Base-by-base conservation (phyloP, 768 basidiomycete species). In the Trametes punicea region DNA sequence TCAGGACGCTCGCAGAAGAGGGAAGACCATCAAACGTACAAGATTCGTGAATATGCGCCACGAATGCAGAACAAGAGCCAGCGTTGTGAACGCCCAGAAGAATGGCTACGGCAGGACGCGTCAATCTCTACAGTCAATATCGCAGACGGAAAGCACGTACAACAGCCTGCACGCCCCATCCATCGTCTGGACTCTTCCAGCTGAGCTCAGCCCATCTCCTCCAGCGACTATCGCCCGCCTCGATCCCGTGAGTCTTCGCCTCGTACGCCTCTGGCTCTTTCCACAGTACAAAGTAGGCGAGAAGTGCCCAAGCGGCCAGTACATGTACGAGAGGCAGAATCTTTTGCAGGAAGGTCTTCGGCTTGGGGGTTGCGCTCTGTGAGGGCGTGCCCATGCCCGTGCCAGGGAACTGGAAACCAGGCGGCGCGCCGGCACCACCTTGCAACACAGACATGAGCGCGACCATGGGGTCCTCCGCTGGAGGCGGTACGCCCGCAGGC, bases 41-140 rank as follows among this genome's bases (percentile, higher is more conserved):
- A 85, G 79, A 55, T 84, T 82, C 11, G 77, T 79, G 65, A 88
- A 84, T 70, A 92, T 81, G 51, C 84, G 82, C 61, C 84, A 64
- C 8, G 90, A 89, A 62, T 91, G 88, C 40, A 93, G 65, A 18
- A 77, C 77, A 21, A 91, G 74, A 61, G 91, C 81, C 4, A 92
- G 67, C 0, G 90, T 86, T 34, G 81, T 80, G 57, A 92, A 91
- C 7, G 81, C 85, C 87, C 87, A 90, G 68, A 92, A 88, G 73
- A 93, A 88, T 1, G 88, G 84, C 89, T 91, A 33, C 18, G 39
- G 33, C 29, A 27, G 16, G 27, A 56, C 15, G 21, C 38, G 62
- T 44, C 6, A 53, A n/a, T 16, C 21, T 27, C 8, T 3, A 10
- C 4, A 29, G 10, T 6, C 2, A n/a, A 20, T 21, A 33, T 16